Conservation (phyloP, 805 yeast species). For the Myxozyma kluyveri region DNA sequence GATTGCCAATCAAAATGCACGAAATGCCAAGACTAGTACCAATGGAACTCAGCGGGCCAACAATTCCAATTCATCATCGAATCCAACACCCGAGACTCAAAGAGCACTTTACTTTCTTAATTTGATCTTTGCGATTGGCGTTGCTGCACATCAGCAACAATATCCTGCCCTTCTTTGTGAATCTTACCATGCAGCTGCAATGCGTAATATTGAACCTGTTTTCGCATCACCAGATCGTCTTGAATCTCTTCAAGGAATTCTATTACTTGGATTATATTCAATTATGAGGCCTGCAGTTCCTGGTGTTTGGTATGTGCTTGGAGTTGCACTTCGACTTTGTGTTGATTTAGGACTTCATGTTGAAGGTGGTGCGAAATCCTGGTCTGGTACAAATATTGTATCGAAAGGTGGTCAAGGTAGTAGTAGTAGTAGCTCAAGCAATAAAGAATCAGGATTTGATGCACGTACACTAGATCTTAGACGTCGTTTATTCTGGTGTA, state of each 20-base stretch:
- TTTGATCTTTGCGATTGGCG: conserved; percentile 75
- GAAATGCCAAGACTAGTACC: neutral
- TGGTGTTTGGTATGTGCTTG: conserved; percentile 89
- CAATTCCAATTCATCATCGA: conserved; percentile 3
- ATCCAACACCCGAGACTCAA: conserved; percentile 24
- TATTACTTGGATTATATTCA: conserved; percentile 67
- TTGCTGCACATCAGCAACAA: conserved; percentile 67
- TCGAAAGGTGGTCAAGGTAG: conserved; percentile 25
- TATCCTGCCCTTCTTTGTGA: conserved; percentile 65
- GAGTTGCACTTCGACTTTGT: conserved; percentile 73
- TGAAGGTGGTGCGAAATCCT: conserved; percentile 44
- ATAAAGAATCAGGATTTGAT: conserved; percentile 38
- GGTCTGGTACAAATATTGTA: conserved; percentile 30
- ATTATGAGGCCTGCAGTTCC: conserved; percentile 87
- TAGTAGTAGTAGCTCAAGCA: neutral
- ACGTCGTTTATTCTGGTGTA: conserved; percentile 82
- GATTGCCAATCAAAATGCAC: neutral
- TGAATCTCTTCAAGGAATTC: conserved; percentile 69
- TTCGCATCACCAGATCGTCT: conserved; percentile 58
- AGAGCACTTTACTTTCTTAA: conserved; percentile 60
- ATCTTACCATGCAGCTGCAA: conserved; percentile 66
- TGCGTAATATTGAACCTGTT: conserved; percentile 55
- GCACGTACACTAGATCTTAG: conserved; percentile 65
- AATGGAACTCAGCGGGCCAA: neutral
- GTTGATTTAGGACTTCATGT: conserved; percentile 83